phyloP scores from a whole-genome alignment of 148 eudicot species.

The Polygonum aviculare region DNA sequence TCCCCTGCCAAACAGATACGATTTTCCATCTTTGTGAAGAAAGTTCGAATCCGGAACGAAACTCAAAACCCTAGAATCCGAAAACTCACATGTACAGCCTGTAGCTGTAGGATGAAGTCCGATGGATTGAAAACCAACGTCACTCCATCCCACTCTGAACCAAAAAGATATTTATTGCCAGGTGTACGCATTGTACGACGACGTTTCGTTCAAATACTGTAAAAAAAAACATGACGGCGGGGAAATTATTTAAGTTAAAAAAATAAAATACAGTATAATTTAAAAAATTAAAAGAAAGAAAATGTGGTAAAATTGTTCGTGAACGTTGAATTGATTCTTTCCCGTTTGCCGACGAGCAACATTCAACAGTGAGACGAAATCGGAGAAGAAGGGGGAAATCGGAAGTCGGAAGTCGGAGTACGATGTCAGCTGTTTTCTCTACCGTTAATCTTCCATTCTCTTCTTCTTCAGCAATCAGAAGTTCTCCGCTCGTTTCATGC shows the following conservation, averaged over 20 bases:
- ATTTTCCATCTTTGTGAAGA: not conserved
- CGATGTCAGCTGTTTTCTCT: conserved; percentile 5
- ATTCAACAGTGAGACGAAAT: not conserved
- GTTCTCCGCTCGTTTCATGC: not conserved
- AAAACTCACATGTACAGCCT: not conserved
- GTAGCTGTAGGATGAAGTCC: not conserved
- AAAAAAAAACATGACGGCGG: not conserved
- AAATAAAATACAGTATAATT: not conserved
- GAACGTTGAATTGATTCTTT: not conserved
- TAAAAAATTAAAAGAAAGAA: not conserved
- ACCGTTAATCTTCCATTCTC: not conserved
- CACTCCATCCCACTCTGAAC: not conserved
- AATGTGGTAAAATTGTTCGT: not conserved
- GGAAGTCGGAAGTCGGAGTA: not conserved
- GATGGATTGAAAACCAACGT: not conserved
- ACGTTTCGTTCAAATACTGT: not conserved
- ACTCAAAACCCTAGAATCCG: not conserved
- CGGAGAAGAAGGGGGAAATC: not conserved
- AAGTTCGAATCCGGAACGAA: not conserved
- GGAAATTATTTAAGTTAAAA: not conserved
- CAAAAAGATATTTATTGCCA: not conserved
- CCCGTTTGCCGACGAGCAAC: not conserved
- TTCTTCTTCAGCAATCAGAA: not conserved
- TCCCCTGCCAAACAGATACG: not conserved
- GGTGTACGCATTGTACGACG: not conserved